Evolutionary conservation across 352 stramenopile genomes (phyloP), one percentile per base, ranked within the genome.

Genomic region (Phytophthora tubulina): DNA sequence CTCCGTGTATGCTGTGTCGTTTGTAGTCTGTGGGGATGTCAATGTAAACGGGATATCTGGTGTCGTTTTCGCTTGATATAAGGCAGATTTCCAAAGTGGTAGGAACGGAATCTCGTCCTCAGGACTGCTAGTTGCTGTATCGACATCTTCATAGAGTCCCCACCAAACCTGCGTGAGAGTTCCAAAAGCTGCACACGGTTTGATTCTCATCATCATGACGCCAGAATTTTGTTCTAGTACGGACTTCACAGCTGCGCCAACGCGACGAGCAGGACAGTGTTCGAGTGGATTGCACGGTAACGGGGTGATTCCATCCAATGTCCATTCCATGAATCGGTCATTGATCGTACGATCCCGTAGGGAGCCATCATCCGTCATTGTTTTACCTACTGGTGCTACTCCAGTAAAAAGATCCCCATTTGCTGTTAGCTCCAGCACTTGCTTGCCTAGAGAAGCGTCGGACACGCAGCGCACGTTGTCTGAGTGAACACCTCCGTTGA

Each of bases 141-240:
- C 58, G 10, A 51, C 60, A 44, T 42, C 21, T 52, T 86, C 70
- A 35, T 85, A 85, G 32, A 78, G 67, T 1, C 81, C 80, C 81
- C 81, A 90, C 82, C 86, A 92, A 31, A 90, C 61, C 51, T 93
- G 83, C 0, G 86, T 91, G 4, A 89, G 62, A 0, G 82, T 88
- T 1, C 86, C 86, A 53, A 91, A 91, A 3, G 65, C 62, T 9
- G 67, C 49, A 44, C 86, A 93, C 0, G 86, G 75, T 54, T 85
- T 81, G 3, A 93, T 56, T 1, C 69, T 73, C 27, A 93, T 52
- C 7, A 85, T 53, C 32, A 88, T 63, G 6, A 93, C 79, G 9
- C 84, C 86, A 3, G 84, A 76, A 49, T 90, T 85, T 10, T 79
- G 61, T 31, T 70, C 3, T 0, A 88, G 53, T 0, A 71, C 72